phyloP scores from a whole-genome alignment of 1,139 yeast genomes.

The Geotrichum cucujoidarum region DNA sequence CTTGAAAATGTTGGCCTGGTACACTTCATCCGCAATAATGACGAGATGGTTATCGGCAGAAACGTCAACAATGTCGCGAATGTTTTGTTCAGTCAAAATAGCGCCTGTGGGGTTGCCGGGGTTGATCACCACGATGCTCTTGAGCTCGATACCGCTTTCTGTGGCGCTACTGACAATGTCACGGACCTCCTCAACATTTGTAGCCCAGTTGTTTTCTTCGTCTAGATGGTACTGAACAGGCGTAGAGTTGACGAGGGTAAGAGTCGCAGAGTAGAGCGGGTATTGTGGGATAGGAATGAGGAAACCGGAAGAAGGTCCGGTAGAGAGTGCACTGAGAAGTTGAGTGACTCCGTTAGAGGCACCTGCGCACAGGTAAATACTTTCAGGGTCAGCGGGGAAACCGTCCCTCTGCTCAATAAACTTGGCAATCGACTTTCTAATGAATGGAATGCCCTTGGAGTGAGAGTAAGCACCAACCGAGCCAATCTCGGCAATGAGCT shows the following conservation, averaged over 20 bases:
- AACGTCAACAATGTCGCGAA: slow-evolving; percentile 62
- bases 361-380: slow-evolving; percentile 82
- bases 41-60: slow-evolving; percentile 83
- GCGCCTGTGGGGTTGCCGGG: slow-evolving; percentile 99
- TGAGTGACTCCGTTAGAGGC: slow-evolving; percentile 88
- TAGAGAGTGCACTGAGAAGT: slow-evolving; percentile 63
- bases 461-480: slow-evolving; percentile 93
- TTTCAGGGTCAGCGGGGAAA: slow-evolving; percentile 58
- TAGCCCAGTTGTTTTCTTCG: slow-evolving; percentile 78
- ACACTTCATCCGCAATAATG: slow-evolving; percentile 93
- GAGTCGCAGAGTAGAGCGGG: slow-evolving; percentile 89
- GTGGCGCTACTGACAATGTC: slow-evolving; percentile 49
- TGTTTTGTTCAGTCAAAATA: slow-evolving; percentile 58
- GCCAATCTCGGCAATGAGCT: slow-evolving; percentile 56
- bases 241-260: slow-evolving; percentile 75
- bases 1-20: slow-evolving; percentile 81
- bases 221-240: slow-evolving; percentile 85
- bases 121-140: slow-evolving; percentile 85
- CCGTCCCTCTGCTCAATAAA: slow-evolving; percentile 71
- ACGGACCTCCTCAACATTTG: slow-evolving; percentile 64
- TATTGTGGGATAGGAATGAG: slow-evolving; percentile 96
- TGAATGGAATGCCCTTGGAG: slow-evolving; percentile 74
- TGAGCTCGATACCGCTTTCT: slow-evolving; percentile 55
- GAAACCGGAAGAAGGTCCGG: slow-evolving; percentile 69
- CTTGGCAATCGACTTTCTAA: slow-evolving; percentile 72